Evolutionary conservation across 1,284 basidiomycete species (phyloP), one percentile per base, ranked within the genome.

Genomic region (Earliella scabrosa): DNA sequence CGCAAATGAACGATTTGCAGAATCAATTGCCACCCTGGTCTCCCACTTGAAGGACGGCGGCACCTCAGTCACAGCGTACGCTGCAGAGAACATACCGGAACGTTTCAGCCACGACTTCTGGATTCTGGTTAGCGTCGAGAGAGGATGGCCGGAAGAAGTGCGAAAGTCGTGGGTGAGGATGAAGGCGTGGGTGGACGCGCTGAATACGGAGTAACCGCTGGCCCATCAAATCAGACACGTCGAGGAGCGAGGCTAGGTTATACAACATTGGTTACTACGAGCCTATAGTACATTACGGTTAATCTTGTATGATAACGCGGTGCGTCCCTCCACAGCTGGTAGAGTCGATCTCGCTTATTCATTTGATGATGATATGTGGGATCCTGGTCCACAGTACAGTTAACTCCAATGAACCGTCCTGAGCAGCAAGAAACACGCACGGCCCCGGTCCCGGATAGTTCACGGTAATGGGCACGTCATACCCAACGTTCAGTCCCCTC

Each of bases 41-140:
- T 14, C 50, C 11, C 46, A 41, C 11, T 29, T 63, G 4, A 23
- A 16, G 5, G 29, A 47, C 14, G 57, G 45, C 3, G 52, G 53
- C 8, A 50, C 35, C 18, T 7, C 6, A 2, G 50, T 58, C 4
- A 51, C 52, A 7, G 32, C 48, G 1, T 52, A 58, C 39, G 41
- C 56, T 9, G 50, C 58, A 4, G 21, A 16, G 27, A 21, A 49
- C 18, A 63, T 63, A 45, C 56, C 51, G 21, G 55, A 56, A 16
- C 53, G 41, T 8, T 63, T 55, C 32, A 53, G 46, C 14, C 61
- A 63, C 40, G 61, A 63, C 35, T 63, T 63, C 41, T 49, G 59
- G 43, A 54, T 63, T n/a, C 45, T 58, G 20, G 31, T 18, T 9
- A 43, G 31, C 26, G 61, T 56, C 2, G 52, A 56, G n/a, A 16